Percentiles rank a stretch among this genome's conserved stretches.
Conservation (phyloP, 108 stramenopile genomes). For the Nitzschia inconspicua region DNA sequence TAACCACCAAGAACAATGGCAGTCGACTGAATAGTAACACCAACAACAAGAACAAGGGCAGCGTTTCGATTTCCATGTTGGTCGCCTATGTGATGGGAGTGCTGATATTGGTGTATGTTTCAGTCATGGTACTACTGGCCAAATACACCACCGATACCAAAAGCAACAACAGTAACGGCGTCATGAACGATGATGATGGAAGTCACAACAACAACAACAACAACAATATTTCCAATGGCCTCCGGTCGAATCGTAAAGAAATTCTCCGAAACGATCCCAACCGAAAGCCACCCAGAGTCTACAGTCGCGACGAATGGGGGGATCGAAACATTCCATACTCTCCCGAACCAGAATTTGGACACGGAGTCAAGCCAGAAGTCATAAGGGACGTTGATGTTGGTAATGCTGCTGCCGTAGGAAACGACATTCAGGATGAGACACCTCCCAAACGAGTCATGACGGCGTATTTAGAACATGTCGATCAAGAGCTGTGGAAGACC, state of each 20-base stretch:
- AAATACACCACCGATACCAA: neutral
- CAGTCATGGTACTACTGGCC: neutral
- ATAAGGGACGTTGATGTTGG: neutral
- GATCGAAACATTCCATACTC: neutral
- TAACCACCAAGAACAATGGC: neutral
- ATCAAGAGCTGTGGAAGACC: neutral
- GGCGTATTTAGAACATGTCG: slow-evolving; percentile 25
- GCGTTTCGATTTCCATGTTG: neutral
- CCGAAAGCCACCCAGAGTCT: neutral
- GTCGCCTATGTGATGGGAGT: neutral
- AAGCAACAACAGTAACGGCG: neutral
- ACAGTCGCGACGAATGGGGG: too few relatives aligned
- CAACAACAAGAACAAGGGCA: slow-evolving; percentile 3
- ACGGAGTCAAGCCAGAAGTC: neutral
- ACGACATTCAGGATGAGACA: too few relatives aligned
- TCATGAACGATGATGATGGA: neutral
- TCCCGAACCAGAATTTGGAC: neutral
- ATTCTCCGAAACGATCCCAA: neutral
- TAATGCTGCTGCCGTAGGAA: neutral
- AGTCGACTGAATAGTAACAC: too few relatives aligned
- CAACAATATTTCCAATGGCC: neutral
- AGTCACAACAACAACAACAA: neutral
- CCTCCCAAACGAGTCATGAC: slow-evolving; percentile 16
- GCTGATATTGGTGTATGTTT: slow-evolving; percentile 1
- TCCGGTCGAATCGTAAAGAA: neutral